Evolutionary conservation across 2,329 filamentous ascomycete species (phyloP).

Genomic region (Canariomyces notabilis): DNA sequence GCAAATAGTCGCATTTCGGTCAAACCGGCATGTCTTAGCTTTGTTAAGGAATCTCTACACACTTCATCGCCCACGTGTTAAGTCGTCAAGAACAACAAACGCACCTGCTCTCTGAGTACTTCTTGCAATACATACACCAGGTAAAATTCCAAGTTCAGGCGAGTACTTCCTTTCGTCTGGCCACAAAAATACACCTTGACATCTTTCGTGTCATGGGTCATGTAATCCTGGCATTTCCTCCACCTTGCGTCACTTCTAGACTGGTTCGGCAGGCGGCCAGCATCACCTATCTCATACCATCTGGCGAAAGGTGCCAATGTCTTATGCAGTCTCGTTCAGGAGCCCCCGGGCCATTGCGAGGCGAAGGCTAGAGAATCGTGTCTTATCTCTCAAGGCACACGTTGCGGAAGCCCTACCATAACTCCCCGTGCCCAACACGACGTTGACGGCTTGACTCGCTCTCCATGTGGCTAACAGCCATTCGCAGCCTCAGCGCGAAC

Average conservation of each 20-base stretch:
- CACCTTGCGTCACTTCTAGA: not conserved
- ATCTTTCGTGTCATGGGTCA: not conserved
- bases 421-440: not conserved
- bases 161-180: not conserved
- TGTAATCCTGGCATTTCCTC: not conserved
- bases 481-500: not conserved
- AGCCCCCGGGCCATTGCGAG: too few relatives aligned
- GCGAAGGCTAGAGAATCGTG: too few relatives aligned
- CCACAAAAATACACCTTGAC: not conserved
- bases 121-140: too few relatives aligned
- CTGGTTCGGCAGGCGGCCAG: not conserved
- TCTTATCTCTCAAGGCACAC: not conserved
- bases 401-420: slow-evolving; percentile 4
- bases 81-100: too few relatives aligned
- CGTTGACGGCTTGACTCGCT: not conserved
- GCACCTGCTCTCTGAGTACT: too few relatives aligned
- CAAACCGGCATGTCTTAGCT: too few relatives aligned
- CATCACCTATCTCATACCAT: too few relatives aligned
- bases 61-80: too few relatives aligned
- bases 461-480: slow-evolving; percentile 7
- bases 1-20: too few relatives aligned
- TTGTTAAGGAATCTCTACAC: too few relatives aligned
- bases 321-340: too few relatives aligned
- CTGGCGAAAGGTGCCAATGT: too few relatives aligned
- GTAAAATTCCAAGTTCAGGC: not conserved